These are phyloP conservation scores for Margaritispora aquatica DNA, from an alignment of 495 filamentous ascomycete species.

Conservation along the genomic window DNA sequence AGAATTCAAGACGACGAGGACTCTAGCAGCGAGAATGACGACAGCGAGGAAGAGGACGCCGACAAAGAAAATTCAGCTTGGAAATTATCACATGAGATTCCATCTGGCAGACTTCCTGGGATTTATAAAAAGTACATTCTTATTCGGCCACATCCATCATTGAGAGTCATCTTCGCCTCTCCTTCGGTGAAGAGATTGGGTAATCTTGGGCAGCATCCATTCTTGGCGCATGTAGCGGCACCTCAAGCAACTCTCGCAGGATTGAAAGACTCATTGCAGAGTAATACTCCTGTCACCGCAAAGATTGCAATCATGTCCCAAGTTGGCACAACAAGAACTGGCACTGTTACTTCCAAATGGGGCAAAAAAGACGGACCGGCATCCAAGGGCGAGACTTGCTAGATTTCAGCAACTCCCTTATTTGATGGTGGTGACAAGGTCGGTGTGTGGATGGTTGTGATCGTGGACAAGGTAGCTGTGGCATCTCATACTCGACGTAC, in stretches of 20 bases:
- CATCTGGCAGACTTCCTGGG: not conserved
- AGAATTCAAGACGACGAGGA: not conserved
- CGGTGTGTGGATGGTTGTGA: not conserved
- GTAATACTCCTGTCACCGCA: not conserved
- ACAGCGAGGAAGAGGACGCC: not conserved
- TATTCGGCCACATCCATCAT: constrained; percentile 1
- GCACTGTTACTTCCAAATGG: not conserved
- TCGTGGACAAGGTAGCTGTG: not conserved
- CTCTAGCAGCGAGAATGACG: not conserved
- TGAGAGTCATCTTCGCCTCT: not conserved
- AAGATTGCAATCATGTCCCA: constrained; percentile 1
- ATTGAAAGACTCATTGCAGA: not conserved
- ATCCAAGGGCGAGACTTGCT: not conserved
- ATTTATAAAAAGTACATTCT: constrained; percentile 5
- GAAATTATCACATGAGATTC: not conserved
- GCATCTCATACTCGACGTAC: not conserved
- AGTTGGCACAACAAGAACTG: not conserved
- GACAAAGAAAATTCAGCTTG: not conserved
- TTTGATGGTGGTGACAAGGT: not conserved
- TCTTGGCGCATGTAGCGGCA: not conserved
- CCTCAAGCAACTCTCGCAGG: not conserved
- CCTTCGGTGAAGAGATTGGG: not conserved
- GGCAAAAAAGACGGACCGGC: not conserved
- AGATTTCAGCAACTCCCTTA: not conserved
- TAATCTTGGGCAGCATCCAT: not conserved